Conservation (phyloP, 805 yeast species). For the Sporopachydermia quercuum region DNA sequence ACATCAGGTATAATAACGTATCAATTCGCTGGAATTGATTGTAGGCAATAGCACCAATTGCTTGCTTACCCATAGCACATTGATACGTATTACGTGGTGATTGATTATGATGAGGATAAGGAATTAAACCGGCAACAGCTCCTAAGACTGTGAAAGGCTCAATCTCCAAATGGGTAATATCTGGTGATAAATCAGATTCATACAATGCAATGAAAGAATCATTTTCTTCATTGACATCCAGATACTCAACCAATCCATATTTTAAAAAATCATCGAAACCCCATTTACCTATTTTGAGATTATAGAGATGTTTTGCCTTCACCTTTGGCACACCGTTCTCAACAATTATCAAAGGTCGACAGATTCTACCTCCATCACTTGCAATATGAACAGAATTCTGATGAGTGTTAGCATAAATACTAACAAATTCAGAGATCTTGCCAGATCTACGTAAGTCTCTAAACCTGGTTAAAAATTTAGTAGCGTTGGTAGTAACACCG, state of each 20-base stretch:
- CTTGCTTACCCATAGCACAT: slow-evolving; percentile 97
- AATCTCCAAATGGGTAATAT: slow-evolving; percentile 81
- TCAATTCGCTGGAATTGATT: slow-evolving; percentile 94
- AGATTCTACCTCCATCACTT: slow-evolving; percentile 96
- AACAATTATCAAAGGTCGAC: slow-evolving; percentile 90
- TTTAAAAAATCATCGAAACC: slow-evolving; percentile 82
- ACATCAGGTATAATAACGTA: slow-evolving; percentile 85
- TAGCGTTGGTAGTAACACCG: slow-evolving; percentile 80
- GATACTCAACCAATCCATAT: slow-evolving; percentile 81
- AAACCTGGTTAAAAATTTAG: slow-evolving; percentile 65
- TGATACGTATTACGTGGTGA: slow-evolving; percentile 88
- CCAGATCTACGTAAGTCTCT: slow-evolving; percentile 74
- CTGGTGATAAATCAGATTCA: slow-evolving; percentile 43
- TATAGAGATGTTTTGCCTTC: slow-evolving; percentile 48
- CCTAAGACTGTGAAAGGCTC: slow-evolving; percentile 90
- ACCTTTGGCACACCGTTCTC: slow-evolving; percentile 60
- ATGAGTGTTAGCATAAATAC: slow-evolving; percentile 79
- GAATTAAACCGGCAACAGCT: slow-evolving; percentile 86
- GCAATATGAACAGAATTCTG: slow-evolving; percentile 94
- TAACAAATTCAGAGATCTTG: slow-evolving; percentile 75
- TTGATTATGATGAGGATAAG: slow-evolving; percentile 86
- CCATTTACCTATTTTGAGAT: slow-evolving; percentile 54
- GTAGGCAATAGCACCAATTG: slow-evolving; percentile 98
- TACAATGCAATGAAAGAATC: slow-evolving; percentile 86
- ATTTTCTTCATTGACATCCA: slow-evolving; percentile 95